Evolutionary conservation across 495 filamentous ascomycete species (phyloP), one percentile per base, ranked within the genome.

Genomic region (Neurospora africana): DNA sequence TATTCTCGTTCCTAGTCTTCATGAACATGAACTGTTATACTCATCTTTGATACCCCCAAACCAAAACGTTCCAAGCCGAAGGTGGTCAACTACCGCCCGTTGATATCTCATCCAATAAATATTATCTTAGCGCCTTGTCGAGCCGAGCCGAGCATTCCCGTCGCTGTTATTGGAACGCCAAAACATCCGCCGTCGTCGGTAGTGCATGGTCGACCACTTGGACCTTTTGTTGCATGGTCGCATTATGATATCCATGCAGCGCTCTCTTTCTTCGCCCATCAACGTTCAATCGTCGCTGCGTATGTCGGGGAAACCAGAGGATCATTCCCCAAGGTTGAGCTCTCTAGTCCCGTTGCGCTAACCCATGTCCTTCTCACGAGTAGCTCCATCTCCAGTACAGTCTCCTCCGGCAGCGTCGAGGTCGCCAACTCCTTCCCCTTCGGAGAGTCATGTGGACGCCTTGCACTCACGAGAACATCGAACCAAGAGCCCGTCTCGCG

Each of bases 191-290:
- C 39, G 36, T 65, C 65, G 72, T 71, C 75, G 74, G 74, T 73
- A 71, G 78, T 75, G 74, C 72, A 68, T 74, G 78, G 79, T 78
- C 75, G 74, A 79, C 75, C 78, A 75, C 76, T 73, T 68, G 71
- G 70, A 71, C 76, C 30, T 72, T 72, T 21, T 68, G 72, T 72
- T 74, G 70, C 76, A 84, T 83, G 84, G 82, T 79, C 78, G 79
- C 81, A 84, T 76, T 81, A 86, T 86, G 84, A 84, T 85, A 78
- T 84, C 84, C 78, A 86, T 86, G 84, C 84, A 86, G 79, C 84
- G 84, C 73, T 85, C 84, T 70, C 83, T 84, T 70, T 85, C 84
- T 35, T 85, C 84, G 75, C 84, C 84, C 74, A 84, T 84, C 79
- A 82, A 82, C 76, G 80, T 85, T 74, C 83, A 84, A 76, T 81